Base-by-base conservation (phyloP, 2,329 filamentous ascomycete genomes). In the Diaporthe sp. region DNA sequence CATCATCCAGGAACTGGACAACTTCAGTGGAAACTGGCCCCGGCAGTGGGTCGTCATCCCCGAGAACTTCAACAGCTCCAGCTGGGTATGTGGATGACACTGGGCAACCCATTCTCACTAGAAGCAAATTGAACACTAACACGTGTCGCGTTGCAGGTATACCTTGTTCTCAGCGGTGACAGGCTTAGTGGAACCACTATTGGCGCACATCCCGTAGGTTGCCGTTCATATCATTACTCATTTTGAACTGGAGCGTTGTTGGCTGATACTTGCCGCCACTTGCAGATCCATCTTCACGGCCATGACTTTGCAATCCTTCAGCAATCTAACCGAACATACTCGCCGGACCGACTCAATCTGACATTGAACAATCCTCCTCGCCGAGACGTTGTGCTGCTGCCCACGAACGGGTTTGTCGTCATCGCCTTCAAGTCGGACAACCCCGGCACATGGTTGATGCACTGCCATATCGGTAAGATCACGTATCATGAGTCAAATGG, bases 321-420 rank as follows among this genome's bases (percentile, higher is more conserved):
- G 35, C 73, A 83, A 79, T 79, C 77, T 47, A 74, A 77, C 37
- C 4, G 65, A 25, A 68, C 72, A 0, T 78, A 71, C 61, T 69
- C 71, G 55, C 63, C 70, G 10, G 72, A 19, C 73, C 53, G 56
- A 19, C 59, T 78, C 66, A 66, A 77, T 44, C 76, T 79, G 0
- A 73, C 77, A 30, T 78, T 81, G 75, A 65, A 76, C 66, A 90
- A 90, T 78, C 88, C 89, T 1, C 84, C 86, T 35, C 86, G 89
- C 13, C 84, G 89, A 47, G 88, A 90, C 77, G 86, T 87, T 2
- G 87, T 87, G 8, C 84, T 87, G 76, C 82, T 90, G 3, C 84
- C 84, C 0, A 78, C 78, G 1, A 76, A 77, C 13, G 87, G 88
- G 0, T 86, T 86, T 78, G 71, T 88, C 4, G 85, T 88, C n/a